Percentiles rank a stretch among this genome's conserved stretches.
These are phyloP conservation scores for Blastobotrys illinoisensis DNA, from an alignment of 1,139 yeast species.

Conservation along the genomic window DNA sequence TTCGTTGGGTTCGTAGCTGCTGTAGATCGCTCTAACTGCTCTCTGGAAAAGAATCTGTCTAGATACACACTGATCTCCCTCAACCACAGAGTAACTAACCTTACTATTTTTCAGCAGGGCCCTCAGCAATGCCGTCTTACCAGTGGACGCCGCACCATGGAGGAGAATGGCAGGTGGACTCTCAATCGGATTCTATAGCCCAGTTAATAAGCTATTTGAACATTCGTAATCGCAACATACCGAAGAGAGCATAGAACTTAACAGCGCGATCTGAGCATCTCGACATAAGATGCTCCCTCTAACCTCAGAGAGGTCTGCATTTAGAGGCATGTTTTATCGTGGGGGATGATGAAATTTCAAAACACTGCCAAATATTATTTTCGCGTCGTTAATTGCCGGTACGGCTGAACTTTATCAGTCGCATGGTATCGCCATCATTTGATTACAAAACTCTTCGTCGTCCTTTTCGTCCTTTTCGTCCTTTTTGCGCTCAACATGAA, in stretches of 20 bases:
- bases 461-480: too few species aligned
- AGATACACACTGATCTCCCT: constrained; percentile 34
- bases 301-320: constrained; percentile 4
- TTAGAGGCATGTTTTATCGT: constrained; percentile 5
- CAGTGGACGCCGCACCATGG: constrained; percentile 33
- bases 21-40: constrained; percentile 26
- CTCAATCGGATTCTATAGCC: constrained; percentile 13
- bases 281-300: constrained; percentile 9
- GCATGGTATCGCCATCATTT: neutral
- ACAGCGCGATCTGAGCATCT: constrained; percentile 12
- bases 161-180: constrained; percentile 28
- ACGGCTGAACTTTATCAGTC: neutral
- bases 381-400: neutral
- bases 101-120: constrained; percentile 16
- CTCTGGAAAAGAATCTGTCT: constrained; percentile 34
- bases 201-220: neutral
- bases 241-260: constrained; percentile 11
- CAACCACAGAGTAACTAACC: constrained; percentile 25
- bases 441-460: neutral
- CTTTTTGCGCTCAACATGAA: too few species aligned
- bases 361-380: neutral
- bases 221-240: constrained; percentile 3
- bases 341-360: neutral
- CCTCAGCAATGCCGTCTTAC: constrained; percentile 28
- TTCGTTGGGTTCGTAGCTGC: neutral